phyloP scores from a whole-genome alignment of 179 eudicot species.

The Beta lomatogona region DNA sequence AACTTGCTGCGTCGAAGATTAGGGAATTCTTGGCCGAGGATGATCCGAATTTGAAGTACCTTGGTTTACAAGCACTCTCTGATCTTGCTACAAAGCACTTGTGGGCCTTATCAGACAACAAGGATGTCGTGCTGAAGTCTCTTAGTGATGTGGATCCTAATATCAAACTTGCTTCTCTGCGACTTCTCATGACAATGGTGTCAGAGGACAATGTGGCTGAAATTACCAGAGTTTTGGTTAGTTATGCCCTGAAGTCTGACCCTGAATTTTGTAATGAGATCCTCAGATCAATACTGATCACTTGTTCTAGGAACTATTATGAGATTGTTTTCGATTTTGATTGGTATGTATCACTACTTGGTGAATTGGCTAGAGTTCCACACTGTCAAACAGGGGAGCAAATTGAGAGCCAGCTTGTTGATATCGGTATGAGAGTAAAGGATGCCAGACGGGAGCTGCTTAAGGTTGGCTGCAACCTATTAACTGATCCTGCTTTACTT shows the following conservation, averaged over 20 bases:
- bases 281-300: conserved; percentile 60
- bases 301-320: conserved; percentile 70
- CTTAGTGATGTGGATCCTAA: conserved; percentile 82
- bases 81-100: conserved; percentile 52
- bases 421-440: conserved; percentile 95
- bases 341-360: conserved; percentile 85
- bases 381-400: conserved; percentile 87
- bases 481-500: conserved; percentile 93
- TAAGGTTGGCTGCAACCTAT: conserved; percentile 65
- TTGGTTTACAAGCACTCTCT: conserved; percentile 75
- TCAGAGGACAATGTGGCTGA: conserved; percentile 80
- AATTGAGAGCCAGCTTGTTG: conserved; percentile 80
- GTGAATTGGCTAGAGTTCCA: conserved; percentile 81
- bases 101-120: conserved; percentile 77
- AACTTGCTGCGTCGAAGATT: conserved; percentile 64
- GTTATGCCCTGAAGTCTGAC: conserved; percentile 82
- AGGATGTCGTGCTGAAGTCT: conserved; percentile 76
- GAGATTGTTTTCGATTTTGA: conserved; percentile 83
- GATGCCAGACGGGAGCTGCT: conserved; percentile 87
- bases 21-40: conserved; percentile 75
- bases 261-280: conserved; percentile 91
- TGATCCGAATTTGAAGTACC: conserved; percentile 82
- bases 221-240: conserved; percentile 67
- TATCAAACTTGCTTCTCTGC: conserved; percentile 69
- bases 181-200: conserved; percentile 85